phyloP scores from a whole-genome alignment of 176 grass and related monocot species.

The Eragrostis nindensis region DNA sequence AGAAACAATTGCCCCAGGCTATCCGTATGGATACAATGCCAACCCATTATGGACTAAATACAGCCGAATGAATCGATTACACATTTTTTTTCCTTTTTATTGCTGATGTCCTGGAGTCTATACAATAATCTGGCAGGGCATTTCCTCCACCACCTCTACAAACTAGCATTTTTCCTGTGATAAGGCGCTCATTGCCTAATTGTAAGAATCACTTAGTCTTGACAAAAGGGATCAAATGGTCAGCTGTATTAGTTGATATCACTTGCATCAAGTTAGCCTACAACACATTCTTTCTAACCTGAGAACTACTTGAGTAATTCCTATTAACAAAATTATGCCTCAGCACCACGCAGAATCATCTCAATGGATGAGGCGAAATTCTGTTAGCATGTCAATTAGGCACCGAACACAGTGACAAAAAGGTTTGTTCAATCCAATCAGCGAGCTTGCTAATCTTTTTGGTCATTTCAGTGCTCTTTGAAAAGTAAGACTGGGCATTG shows the following conservation, averaged over 20 bases:
- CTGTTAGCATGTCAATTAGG: conserved; percentile 22
- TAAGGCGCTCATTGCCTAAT: conserved; percentile 12
- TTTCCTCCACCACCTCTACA: conserved; percentile 30
- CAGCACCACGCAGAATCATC: conserved; percentile 30
- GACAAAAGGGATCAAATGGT: conserved; percentile 24
- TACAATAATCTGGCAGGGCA: conserved; percentile 37
- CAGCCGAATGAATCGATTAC: not conserved
- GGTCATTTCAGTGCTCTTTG: conserved; percentile 63
- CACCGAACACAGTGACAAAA: conserved; percentile 44
- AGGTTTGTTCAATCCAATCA: conserved; percentile 55
- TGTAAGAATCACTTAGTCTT: conserved; percentile 14
- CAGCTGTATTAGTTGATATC: conserved; percentile 35
- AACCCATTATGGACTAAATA: not conserved
- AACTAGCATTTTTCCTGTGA: conserved; percentile 14
- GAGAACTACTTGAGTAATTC: conserved; percentile 27
- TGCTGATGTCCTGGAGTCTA: not conserved
- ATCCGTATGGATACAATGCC: not conserved
- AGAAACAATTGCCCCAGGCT: not conserved
- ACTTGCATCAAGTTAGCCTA: conserved; percentile 12
- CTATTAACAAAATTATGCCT: conserved; percentile 48
- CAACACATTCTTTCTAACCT: not conserved
- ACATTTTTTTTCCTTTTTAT: conserved; percentile 12
- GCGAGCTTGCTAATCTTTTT: conserved; percentile 61
- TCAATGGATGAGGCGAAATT: not conserved
- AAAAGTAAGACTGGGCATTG: conserved; percentile 71